Evolutionary conservation across 2,329 filamentous ascomycete genomes (phyloP).

Genomic region (Karstenula rhodostoma): DNA sequence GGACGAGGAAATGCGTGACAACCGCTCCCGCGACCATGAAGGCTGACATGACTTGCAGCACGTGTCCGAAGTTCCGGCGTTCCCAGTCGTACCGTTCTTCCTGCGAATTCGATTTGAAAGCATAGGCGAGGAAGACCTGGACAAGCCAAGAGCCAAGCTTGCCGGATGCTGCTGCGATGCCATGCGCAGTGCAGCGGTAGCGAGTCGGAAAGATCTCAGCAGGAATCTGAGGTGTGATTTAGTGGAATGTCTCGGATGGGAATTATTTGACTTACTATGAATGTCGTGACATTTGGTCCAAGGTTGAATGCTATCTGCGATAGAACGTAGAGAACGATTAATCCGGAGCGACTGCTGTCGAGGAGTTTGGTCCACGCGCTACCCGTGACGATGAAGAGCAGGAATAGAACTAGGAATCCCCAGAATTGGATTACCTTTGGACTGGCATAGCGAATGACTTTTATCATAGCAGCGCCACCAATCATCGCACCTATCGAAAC

Average conservation of each 20-base stretch:
- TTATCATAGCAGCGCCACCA: slow-evolving; percentile 44
- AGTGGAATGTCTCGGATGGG: slow-evolving; percentile 54
- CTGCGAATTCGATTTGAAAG: slow-evolving; percentile 30
- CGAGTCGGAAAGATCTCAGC: slow-evolving; percentile 65
- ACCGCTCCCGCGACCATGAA: slow-evolving; percentile 46
- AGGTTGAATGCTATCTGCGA: slow-evolving; percentile 48
- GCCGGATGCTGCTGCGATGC: slow-evolving; percentile 61
- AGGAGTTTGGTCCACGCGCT: slow-evolving; percentile 41
- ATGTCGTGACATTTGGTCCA: slow-evolving; percentile 47
- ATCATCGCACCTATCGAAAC: slow-evolving; percentile 43
- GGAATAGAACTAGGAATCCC: slow-evolving; percentile 42
- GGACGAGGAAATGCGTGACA: slow-evolving; percentile 42
- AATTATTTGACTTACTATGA: slow-evolving; percentile 39
- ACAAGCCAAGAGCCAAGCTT: slow-evolving; percentile 61
- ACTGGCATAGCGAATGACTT: slow-evolving; percentile 43
- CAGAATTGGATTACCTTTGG: slow-evolving; percentile 46
- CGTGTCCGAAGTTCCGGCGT: slow-evolving; percentile 39
- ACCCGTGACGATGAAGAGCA: slow-evolving; percentile 44
- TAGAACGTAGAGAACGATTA: slow-evolving; percentile 44
- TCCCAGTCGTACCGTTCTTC: slow-evolving; percentile 32
- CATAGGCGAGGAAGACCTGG: slow-evolving; percentile 49
- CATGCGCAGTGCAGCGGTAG: slow-evolving; percentile 63
- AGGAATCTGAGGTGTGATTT: slow-evolving; percentile 57
- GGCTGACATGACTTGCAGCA: slow-evolving; percentile 44
- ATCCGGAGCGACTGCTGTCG: slow-evolving; percentile 31